Base-by-base conservation (phyloP, 352 stramenopile species). In the Globisporangium mamillatum region DNA sequence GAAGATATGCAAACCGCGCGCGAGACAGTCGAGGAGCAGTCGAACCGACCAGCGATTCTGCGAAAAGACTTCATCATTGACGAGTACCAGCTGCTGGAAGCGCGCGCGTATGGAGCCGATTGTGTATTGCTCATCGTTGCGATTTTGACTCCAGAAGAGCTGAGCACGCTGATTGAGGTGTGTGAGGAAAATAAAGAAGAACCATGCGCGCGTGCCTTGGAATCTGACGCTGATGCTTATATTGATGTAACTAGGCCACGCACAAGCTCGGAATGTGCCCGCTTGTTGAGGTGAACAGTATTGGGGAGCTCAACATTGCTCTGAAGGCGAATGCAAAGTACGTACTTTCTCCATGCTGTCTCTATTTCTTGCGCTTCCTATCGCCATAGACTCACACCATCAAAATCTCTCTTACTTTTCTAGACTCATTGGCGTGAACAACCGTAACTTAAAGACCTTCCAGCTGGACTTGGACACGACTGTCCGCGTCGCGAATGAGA, bases 381-480 rank as follows among this genome's bases (percentile, higher is more conserved):
- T 48, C 22, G n/a, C 14, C n/a, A 18, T 38, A 1, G 34, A 18
- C 38, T 7, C 34, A 25, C 7, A 20, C 12, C 12, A 18, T 6
- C 38, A 20, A 46, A 18, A 4, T 20, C 0, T 20, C 38, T 20
- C 38, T 18, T 14, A 20, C 38, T 18, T 46, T 46, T 46, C 38
- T 56, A 88, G 80, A 29, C 89, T 99, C 5, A 98, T 99, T 75
- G 98, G 98, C 25, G 97, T 99, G 9, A 99, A 99, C 78, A 99
- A 99, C 87, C 93, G 98, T 50, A 98, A 99, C 76, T 78, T 99
- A 44, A 97, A 98, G 72, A 99, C 96, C 27, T 99, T 99, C 74
- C 95, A 99, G 79, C 86, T 99, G 63, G 97, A 99, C 75, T 83
- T 99, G 72, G 84, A 91, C 70, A 98, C 92, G 34, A 99, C 97